Base-by-base conservation (phyloP, 768 basidiomycete genomes). In the Chlorophyllum brunneum region DNA sequence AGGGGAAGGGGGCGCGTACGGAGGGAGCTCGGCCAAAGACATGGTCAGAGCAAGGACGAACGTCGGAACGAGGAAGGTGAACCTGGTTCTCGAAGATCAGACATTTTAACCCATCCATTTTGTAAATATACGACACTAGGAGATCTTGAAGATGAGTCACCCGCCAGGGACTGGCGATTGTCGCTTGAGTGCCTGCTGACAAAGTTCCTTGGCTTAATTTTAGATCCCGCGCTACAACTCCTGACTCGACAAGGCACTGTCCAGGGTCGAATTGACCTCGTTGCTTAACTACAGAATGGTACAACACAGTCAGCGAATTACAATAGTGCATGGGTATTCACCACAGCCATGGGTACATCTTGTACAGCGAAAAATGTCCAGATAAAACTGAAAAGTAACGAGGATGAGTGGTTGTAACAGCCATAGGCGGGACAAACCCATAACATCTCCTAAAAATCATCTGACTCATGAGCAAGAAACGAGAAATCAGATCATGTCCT, bases 1-100 rank as follows among this genome's bases (percentile, higher is more conserved):
- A 23, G 78, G 78, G 2, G 67, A 65, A 5, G 82, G 77, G 1
- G 79, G 72, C 0, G 81, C 73, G 61, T 87, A 87, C 5, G 61
- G 62, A 16, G 86, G 82, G 27, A 82, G 69, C 5, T 55, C 56
- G 27, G 58, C 15, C 20, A 42, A 26, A 11, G 42, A 61, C 43
- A 38, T 48, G 53, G 23, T 41, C 34, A 37, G 30, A 31, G n/a
- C n/a, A n/a, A n/a, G n/a, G n/a, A n/a, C n/a, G n/a, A n/a, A n/a
- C n/a, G n/a, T n/a, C n/a, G 53, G 36, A 24, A 27, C 33, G 15
- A 44, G 41, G 27, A 48, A 36, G 29, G 24, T 18, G n/a, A 30
- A 24, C 31, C 34, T n/a, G 16, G 45, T 37, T 31, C 26, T 24
- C 38, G 53, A 33, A 34, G 39, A 27, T 16, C 23, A 43, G 46